Evolutionary conservation across 495 filamentous ascomycete genomes (phyloP).

Genomic region (Aspergillus asperescens): DNA sequence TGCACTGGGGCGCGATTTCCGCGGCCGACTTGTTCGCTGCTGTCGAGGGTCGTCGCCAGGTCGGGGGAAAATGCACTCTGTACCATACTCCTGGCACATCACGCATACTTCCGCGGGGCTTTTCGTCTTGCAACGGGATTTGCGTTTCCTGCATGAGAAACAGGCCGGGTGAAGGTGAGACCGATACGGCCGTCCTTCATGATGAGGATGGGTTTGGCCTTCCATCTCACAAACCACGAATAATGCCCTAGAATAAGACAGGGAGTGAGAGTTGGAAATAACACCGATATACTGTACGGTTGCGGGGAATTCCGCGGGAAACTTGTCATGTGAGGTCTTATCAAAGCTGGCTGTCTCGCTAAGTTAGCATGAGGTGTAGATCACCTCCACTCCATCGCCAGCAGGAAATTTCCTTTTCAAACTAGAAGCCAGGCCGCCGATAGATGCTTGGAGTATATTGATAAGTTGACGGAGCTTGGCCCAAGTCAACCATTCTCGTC

Average conservation of each 20-base stretch:
- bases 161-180: constrained; percentile 26
- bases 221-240: constrained; percentile 1
- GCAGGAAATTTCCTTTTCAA: no score
- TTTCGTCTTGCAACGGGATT: constrained; percentile 23
- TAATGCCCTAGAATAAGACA: neutral
- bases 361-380: no score
- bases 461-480: no score
- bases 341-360: no score
- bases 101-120: constrained; percentile 13
- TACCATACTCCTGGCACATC: constrained; percentile 26
- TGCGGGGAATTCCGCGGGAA: no score
- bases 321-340: no score
- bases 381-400: no score
- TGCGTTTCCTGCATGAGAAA: constrained; percentile 24
- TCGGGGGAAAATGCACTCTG: constrained; percentile 22
- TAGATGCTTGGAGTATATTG: no score
- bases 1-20: constrained; percentile 9
- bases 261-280: neutral
- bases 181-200: constrained; percentile 20
- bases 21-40: constrained; percentile 7
- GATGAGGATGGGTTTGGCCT: neutral
- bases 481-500: no score
- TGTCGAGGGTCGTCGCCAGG: constrained; percentile 4
- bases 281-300: no score
- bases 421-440: no score